Evolutionary conservation across 352 stramenopile genomes (phyloP).

Genomic region (Globisporangium perplexum): DNA sequence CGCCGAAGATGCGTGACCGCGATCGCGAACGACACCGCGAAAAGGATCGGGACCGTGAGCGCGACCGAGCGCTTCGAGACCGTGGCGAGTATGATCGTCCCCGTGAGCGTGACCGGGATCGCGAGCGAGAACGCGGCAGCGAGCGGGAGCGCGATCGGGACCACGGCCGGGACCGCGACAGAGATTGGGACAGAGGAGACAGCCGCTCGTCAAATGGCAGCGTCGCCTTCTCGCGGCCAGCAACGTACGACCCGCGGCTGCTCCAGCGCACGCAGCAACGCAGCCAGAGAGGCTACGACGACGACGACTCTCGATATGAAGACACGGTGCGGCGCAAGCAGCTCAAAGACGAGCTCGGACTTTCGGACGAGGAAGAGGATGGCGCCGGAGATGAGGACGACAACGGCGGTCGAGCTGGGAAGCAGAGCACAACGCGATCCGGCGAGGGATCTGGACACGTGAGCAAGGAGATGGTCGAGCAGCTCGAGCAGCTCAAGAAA

Average conservation of each 20-base stretch:
- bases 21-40: slow-evolving; percentile 19
- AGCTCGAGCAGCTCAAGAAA: slow-evolving; percentile 51
- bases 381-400: slow-evolving; percentile 7
- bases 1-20: slow-evolving; percentile 12
- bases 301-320: slow-evolving; percentile 36
- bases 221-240: slow-evolving; percentile 71
- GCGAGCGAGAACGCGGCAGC: slow-evolving; percentile 23
- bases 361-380: slow-evolving; percentile 56
- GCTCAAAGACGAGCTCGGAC: slow-evolving; percentile 74
- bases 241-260: slow-evolving; percentile 76
- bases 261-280: slow-evolving; percentile 47
- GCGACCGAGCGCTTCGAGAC: slow-evolving; percentile 29
- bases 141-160: slow-evolving; percentile 21
- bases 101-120: slow-evolving; percentile 23
- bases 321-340: slow-evolving; percentile 47
- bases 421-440: slow-evolving; percentile 4
- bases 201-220: neutral
- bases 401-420: neutral
- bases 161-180: neutral
- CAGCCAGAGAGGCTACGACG: slow-evolving; percentile 26
- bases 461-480: slow-evolving; percentile 20
- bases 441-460: slow-evolving; percentile 6
- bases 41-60: slow-evolving; percentile 24
- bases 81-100: slow-evolving; percentile 20
- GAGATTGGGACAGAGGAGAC: neutral